A percentile compares a stretch with the other conserved stretches of the same genome.
Conservation (phyloP, 352 stramenopile genomes). For the Thalassiosira hispida region DNA sequence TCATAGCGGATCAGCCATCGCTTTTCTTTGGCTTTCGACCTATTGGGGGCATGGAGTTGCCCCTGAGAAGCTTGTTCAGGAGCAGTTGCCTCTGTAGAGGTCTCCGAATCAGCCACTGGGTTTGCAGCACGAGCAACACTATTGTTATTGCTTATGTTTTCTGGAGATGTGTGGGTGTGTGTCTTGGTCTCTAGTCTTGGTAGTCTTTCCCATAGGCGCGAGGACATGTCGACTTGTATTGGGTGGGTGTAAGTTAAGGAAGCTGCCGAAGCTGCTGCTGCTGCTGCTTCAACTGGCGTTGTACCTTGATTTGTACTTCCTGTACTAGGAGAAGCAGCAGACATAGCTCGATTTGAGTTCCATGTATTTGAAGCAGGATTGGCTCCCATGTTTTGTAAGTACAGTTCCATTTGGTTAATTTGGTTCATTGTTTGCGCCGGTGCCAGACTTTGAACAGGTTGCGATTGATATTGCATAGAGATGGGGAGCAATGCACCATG, state of each 20-base stretch:
- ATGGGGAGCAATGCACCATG: background rate
- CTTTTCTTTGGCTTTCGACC: slow-evolving; percentile 9
- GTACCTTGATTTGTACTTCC: too few relatives aligned
- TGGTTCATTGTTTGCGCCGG: background rate
- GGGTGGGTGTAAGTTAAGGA: too few relatives aligned
- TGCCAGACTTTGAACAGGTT: background rate
- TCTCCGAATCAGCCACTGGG: background rate
- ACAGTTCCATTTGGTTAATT: background rate
- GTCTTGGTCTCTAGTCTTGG: too few relatives aligned
- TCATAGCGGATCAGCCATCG: slow-evolving; percentile 23
- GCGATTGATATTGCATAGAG: background rate
- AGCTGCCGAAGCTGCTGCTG: background rate
- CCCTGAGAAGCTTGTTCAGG: background rate
- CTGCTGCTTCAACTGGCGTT: background rate
- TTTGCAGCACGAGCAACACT: too few relatives aligned
- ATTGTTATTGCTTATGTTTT: too few relatives aligned
- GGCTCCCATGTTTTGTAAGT: background rate
- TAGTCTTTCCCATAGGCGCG: too few relatives aligned
- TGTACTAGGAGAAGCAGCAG: too few relatives aligned
- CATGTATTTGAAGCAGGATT: background rate
- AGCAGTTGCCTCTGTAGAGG: background rate
- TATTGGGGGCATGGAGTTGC: background rate
- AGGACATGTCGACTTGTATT: too few relatives aligned
- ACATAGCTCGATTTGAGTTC: too few relatives aligned
- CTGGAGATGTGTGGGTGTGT: too few relatives aligned